These are phyloP conservation scores for Phellopilus nigrolimitatus DNA, from an alignment of 1,284 basidiomycete genomes.

Conservation along the genomic window DNA sequence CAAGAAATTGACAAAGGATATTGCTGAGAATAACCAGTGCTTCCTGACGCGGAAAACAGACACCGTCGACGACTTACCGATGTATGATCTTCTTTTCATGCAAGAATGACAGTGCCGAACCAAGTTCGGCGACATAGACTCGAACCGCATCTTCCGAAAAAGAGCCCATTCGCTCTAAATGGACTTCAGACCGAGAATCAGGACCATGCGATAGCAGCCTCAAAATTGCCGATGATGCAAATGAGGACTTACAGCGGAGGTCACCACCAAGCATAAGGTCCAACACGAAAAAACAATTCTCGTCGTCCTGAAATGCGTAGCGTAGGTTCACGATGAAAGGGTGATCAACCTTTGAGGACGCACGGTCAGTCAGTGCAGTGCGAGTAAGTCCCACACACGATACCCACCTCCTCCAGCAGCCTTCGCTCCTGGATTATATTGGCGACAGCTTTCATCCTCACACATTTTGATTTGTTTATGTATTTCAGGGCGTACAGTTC, in stretches of 20 bases:
- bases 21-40: neutral
- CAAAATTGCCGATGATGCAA: conserved; percentile 25
- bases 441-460: conserved; percentile 96
- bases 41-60: neutral
- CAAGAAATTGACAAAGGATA: neutral
- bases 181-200: conserved; percentile 52
- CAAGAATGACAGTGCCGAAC: conserved; percentile 86
- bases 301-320: conserved; percentile 98
- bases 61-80: conserved; percentile 52
- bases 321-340: conserved; percentile 95
- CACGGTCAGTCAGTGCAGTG: too few relatives aligned
- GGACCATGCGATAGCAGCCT: too few relatives aligned
- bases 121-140: conserved; percentile 88
- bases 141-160: conserved; percentile 83
- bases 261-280: conserved; percentile 99
- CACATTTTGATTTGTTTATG: conserved; percentile 97
- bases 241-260: conserved; percentile 73
- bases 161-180: conserved; percentile 83
- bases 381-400: neutral
- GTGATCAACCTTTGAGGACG: conserved; percentile 96
- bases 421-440: conserved; percentile 96
- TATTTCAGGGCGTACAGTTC: conserved; percentile 97
- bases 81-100: conserved; percentile 94
- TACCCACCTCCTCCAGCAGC: conserved; percentile 81
- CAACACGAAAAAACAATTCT: conserved; percentile 98